These are phyloP conservation scores for Xylaria hypoxylon DNA, from an alignment of 2,329 filamentous ascomycete genomes.

Conservation along the genomic window DNA sequence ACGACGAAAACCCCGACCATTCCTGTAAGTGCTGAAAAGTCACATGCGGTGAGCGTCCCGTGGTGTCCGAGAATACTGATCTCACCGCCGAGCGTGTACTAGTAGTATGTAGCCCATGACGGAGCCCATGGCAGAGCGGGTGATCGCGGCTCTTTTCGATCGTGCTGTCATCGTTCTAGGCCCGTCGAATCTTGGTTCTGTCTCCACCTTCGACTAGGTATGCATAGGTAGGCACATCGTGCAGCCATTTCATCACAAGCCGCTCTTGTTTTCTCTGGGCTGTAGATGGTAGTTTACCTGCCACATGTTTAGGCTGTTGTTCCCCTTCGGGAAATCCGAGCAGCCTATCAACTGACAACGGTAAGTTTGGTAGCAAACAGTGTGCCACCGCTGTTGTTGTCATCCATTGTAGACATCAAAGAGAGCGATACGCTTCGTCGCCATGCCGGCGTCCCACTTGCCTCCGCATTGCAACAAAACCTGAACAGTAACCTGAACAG, in stretches of 20 bases:
- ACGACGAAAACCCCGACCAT: slow-evolving; percentile 16
- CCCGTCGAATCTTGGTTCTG: slow-evolving; percentile 27
- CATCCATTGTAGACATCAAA: not conserved
- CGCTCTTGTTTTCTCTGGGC: not conserved
- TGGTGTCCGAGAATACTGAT: not conserved
- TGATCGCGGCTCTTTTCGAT: slow-evolving; percentile 33
- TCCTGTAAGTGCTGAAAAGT: slow-evolving; percentile 21
- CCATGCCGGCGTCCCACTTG: slow-evolving; percentile 27
- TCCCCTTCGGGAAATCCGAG: slow-evolving; percentile 27
- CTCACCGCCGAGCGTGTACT: slow-evolving; percentile 31
- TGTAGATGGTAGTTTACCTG: not conserved
- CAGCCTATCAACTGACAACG: slow-evolving; percentile 2
- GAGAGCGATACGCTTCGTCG: slow-evolving; percentile 1
- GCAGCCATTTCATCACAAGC: slow-evolving; percentile 11
- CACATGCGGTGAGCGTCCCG: slow-evolving; percentile 32
- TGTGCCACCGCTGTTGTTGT: slow-evolving; percentile 5
- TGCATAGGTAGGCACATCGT: slow-evolving; percentile 10
- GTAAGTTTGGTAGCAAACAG: not conserved
- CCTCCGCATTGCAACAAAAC: slow-evolving; percentile 36
- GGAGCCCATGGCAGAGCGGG: slow-evolving; percentile 12
- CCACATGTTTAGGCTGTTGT: slow-evolving; percentile 14
- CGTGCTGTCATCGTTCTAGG: slow-evolving; percentile 30
- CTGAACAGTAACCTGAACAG: too few relatives aligned
- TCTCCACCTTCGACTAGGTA: slow-evolving; percentile 9
- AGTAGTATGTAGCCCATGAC: slow-evolving; percentile 25